Evolutionary conservation across 352 stramenopile species (phyloP).

Genomic region (Thalassiosira hispida): DNA sequence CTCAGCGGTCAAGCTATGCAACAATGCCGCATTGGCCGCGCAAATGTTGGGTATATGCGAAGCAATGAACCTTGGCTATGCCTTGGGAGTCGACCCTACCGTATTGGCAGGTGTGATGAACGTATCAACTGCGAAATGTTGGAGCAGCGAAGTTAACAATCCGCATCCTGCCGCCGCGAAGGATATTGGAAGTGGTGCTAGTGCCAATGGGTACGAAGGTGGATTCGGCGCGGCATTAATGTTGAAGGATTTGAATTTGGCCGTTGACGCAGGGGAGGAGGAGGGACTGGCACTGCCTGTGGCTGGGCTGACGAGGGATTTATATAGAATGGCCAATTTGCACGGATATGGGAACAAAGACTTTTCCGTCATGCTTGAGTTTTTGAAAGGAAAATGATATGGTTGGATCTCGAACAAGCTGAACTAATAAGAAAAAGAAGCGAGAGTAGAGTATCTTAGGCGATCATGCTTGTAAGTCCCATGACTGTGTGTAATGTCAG

Average conservation of each 20-base stretch:
- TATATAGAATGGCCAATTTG: slow-evolving; percentile 65
- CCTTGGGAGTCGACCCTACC: slow-evolving; percentile 93
- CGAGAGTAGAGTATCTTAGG: no score
- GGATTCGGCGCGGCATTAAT: slow-evolving; percentile 92
- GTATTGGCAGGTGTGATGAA: slow-evolving; percentile 95
- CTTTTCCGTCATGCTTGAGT: slow-evolving; percentile 76
- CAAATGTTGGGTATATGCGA: slow-evolving; percentile 96
- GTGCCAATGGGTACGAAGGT: slow-evolving; percentile 86
- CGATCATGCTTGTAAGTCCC: no score
- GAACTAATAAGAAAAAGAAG: not conserved
- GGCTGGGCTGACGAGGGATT: slow-evolving; percentile 58
- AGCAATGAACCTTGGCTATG: slow-evolving; percentile 95
- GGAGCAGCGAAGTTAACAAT: slow-evolving; percentile 95
- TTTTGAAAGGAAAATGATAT: slow-evolving; percentile 57
- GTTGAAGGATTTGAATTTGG: slow-evolving; percentile 96
- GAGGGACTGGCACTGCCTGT: slow-evolving; percentile 73
- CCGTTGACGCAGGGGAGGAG: slow-evolving; percentile 90
- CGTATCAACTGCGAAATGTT: slow-evolving; percentile 95
- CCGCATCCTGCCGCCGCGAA: slow-evolving; percentile 90
- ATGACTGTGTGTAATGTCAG: no score
- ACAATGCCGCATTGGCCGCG: slow-evolving; percentile 97
- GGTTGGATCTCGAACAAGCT: not conserved
- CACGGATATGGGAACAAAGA: slow-evolving; percentile 65
- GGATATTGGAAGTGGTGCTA: slow-evolving; percentile 89
- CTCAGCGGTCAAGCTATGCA: slow-evolving; percentile 93